phyloP scores from a whole-genome alignment of 257 asterid species.

The Plantago ovata region DNA sequence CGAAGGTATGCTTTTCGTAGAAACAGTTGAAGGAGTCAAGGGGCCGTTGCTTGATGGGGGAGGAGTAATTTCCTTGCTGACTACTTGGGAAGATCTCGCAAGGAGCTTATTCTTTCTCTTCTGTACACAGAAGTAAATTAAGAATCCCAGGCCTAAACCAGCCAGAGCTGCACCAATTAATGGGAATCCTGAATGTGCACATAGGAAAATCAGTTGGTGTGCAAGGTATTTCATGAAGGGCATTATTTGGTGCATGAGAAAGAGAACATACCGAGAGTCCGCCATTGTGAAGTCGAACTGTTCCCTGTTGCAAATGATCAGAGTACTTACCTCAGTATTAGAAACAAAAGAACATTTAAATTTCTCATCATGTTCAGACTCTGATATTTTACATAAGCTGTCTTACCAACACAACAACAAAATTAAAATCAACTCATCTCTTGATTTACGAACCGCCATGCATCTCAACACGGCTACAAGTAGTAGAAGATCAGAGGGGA shows the following conservation, averaged over 20 bases:
- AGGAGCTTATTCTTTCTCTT: slow-evolving; percentile 38
- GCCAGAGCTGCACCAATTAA: slow-evolving; percentile 63
- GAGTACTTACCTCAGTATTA: background rate
- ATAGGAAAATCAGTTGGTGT: background rate
- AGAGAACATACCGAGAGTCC: background rate
- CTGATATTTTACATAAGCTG: too few species aligned
- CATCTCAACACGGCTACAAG: too few species aligned
- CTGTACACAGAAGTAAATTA: slow-evolving; percentile 44
- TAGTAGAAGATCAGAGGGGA: too few species aligned
- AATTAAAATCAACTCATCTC: too few species aligned
- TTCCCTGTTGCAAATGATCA: slow-evolving; percentile 3
- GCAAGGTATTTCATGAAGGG: background rate
- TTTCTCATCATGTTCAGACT: too few species aligned
- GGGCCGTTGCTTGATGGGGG: slow-evolving; percentile 38
- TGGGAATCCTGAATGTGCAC: slow-evolving; percentile 37
- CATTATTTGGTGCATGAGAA: background rate
- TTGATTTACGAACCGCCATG: too few species aligned
- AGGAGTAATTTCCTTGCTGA: slow-evolving; percentile 34
- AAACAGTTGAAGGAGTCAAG: slow-evolving; percentile 30
- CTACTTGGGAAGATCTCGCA: slow-evolving; percentile 20
- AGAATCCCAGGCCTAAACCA: slow-evolving; percentile 49
- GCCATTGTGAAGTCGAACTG: background rate
- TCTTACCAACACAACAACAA: too few species aligned
- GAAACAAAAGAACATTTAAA: background rate
- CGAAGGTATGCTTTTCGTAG: slow-evolving; percentile 44